A percentile compares a stretch with the other conserved stretches of the same genome.
Conservation (phyloP, 78 protist genomes). For the Dictyostelium capitatum region DNA sequence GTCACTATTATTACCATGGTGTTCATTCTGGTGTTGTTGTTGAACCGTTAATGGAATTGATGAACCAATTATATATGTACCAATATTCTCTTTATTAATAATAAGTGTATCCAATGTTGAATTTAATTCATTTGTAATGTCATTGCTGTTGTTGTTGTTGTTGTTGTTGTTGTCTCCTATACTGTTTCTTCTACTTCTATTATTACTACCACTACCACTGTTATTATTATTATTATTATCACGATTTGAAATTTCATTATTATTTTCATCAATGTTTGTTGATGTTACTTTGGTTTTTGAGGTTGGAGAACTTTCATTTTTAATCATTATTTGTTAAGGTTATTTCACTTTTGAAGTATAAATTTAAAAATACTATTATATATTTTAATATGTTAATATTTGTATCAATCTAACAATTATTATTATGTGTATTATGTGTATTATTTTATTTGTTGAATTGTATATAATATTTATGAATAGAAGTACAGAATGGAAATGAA, state of each 20-base stretch:
- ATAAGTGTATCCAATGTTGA: background rate
- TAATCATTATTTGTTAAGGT: background rate
- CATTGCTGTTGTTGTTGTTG: background rate
- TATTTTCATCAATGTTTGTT: constrained; percentile 1
- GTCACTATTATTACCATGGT: too few relatives aligned
- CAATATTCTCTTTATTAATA: background rate
- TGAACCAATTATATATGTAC: background rate
- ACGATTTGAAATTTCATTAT: constrained; percentile 1
- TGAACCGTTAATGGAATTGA: background rate
- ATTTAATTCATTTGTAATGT: background rate
- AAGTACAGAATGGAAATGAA: too few relatives aligned
- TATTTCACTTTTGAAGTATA: too few relatives aligned
- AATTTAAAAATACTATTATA: too few relatives aligned
- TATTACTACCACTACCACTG: background rate
- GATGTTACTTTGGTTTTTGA: background rate
- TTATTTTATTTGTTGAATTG: too few relatives aligned
- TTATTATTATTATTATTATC: background rate
- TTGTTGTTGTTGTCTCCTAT: background rate
- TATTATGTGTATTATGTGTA: too few relatives aligned
- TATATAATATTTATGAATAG: too few relatives aligned
- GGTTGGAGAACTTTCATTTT: background rate
- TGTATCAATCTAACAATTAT: too few relatives aligned
- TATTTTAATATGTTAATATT: too few relatives aligned
- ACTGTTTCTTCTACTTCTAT: background rate
- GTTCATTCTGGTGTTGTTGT: background rate